Base-by-base conservation (phyloP, 2,329 filamentous ascomycete species). In the Ophiostoma triangulosporum region DNA sequence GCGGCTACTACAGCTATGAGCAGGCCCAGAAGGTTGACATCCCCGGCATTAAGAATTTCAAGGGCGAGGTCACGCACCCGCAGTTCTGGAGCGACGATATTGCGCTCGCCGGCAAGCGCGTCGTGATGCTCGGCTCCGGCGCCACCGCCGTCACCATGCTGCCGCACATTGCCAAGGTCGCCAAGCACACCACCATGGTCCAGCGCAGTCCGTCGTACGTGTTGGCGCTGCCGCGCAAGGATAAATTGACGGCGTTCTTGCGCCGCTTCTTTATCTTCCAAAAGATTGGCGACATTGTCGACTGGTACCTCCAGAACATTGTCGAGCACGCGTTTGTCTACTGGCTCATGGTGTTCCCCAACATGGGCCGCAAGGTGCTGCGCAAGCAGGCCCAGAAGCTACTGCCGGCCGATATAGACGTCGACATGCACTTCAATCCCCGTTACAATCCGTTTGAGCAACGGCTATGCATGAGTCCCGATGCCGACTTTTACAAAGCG, bases 71-170 rank as follows among this genome's bases (percentile, higher is more conserved):
- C n/a, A 67, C 81, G 12, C 81, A 85, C 59, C 81, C 81, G 1
- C 81, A 85, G 60, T 84, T 83, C 68, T 62, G 60, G 60, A 35
- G 40, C 0, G 70, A 83, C 54, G 73, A 81, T 48, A 68, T 86
- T 36, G 76, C 86, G 61, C 84, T 84, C 63, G 66, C 71, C 6
- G 71, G 73, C 64, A 88, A 89, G 66, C 77, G 78, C 45, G 72
- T 91, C 22, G 75, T 87, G 43, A 73, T 91, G 55, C 78, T 93
- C 57, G 87, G 87, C 15, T 84, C 78, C 15, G 88, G 88, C 7
- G 88, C 88, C 2, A 94, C 88, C 0, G 84, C 87, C 6, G 69
- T 91, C 49, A 93, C 88, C 0, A 73, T 95, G 1, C 65, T 94
- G 3, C 88, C 88, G 0, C 77, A 74, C 48, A 68, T 94, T 46